Evolutionary conservation across 2,329 filamentous ascomycete species (phyloP), one percentile per base, ranked within the genome.

Genomic region (Tolypocladium inflatum): DNA sequence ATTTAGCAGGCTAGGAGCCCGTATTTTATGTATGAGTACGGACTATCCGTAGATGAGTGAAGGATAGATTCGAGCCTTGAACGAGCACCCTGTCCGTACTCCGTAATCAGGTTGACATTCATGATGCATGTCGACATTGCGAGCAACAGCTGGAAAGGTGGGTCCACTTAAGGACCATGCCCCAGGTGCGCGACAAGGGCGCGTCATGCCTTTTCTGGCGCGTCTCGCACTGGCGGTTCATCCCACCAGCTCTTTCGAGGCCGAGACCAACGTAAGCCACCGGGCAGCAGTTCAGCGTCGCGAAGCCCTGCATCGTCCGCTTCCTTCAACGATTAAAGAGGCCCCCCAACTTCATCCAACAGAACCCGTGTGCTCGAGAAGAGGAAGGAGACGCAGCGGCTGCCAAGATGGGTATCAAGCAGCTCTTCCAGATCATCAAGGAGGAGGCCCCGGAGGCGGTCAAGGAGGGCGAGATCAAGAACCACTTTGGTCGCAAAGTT

Each of bases 391-490:
- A 38, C 7, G 42, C 42, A 38, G 54, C 17, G 21, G 39, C 21
- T 21, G 66, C 65, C 64, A 77, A 63, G 45, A 86, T 85, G 80
- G 80, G 83, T 73, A 87, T 87, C 66, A 87, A 86, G 79, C 84
- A 89, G 66, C 82, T 94, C 50, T 91, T 87, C 73, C 81, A 84
- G 64, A 87, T 94, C 72, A 91, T 94, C 75, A 88, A 89, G 68
- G 92, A 97, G 70, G 89, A 97, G 77, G 90, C 91, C 64, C 94
- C 94, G n/a, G 90, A 92, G 76, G 89, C 94, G 39, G 84, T 97
- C 80, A 97, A 97, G 75, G 88, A 91, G 70, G 91, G 94, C 60
- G 94, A 99, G 71, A 99, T 99, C 80, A 99, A 99, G 78, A 93
- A 93, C 67, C 94, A 99, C 64, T 99, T 99, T 71, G 94, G 94